These are phyloP conservation scores for Protomyces arabidopsidicola DNA, from an alignment of 1,139 yeast genomes.

Conservation along the genomic window DNA sequence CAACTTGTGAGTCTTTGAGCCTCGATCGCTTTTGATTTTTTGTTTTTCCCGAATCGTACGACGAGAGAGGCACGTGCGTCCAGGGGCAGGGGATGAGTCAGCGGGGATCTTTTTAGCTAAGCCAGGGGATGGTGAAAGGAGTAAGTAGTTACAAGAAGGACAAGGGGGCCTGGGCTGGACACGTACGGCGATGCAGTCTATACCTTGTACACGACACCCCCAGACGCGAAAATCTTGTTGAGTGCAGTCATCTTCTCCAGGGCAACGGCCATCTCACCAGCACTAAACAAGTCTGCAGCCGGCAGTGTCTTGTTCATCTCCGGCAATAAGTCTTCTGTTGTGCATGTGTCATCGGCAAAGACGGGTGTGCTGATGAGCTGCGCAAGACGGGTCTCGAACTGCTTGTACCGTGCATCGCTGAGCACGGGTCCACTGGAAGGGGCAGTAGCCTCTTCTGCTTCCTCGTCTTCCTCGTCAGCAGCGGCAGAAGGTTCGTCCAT, in stretches of 20 bases:
- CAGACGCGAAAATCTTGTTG: constrained; percentile 38
- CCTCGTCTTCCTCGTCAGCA: constrained; percentile 35
- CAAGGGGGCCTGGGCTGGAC: no score
- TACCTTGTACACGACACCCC: constrained; percentile 17
- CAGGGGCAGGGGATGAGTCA: no score
- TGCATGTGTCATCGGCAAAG: constrained; percentile 37
- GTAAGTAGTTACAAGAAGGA: no score
- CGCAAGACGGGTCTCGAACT: constrained; percentile 39
- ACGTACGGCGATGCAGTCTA: not conserved
- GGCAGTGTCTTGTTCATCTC: constrained; percentile 40
- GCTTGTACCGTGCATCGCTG: constrained; percentile 33
- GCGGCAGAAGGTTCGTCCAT: constrained; percentile 29
- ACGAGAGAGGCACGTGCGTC: no score
- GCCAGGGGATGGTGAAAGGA: no score
- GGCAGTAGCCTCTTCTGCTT: constrained; percentile 27
- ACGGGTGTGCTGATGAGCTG: constrained; percentile 38
- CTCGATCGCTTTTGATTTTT: no score
- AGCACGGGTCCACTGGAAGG: constrained; percentile 30
- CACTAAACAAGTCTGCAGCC: constrained; percentile 40
- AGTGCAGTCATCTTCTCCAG: constrained; percentile 40
- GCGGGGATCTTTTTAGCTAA: no score
- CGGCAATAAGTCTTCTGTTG: constrained; percentile 36
- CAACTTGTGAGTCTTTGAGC: no score
- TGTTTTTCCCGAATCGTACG: no score
- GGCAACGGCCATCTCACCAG: constrained; percentile 41